Conservation (phyloP, 192 early-diverging fungal species). For the Haplosporangium gracile region DNA sequence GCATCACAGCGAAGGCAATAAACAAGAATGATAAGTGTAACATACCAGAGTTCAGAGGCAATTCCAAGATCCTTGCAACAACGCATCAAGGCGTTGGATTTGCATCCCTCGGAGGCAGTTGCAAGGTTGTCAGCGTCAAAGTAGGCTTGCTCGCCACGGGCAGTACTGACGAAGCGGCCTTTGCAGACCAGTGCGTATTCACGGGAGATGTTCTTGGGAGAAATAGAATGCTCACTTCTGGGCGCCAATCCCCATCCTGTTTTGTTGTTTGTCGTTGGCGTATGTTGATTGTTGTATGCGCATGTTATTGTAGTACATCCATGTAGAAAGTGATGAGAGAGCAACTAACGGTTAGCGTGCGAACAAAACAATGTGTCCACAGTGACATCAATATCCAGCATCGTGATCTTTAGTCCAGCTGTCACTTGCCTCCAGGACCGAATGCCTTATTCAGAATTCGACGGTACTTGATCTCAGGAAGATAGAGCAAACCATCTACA, state of each 20-base stretch:
- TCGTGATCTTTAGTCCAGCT: background rate
- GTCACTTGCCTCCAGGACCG: slow-evolving; percentile 83
- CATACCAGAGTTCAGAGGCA: slow-evolving; percentile 89
- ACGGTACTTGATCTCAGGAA: slow-evolving; percentile 98
- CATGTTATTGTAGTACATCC: background rate
- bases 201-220: slow-evolving; percentile 81
- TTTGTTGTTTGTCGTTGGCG: background rate
- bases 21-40: background rate
- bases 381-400: background rate
- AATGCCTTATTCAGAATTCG: slow-evolving; percentile 95
- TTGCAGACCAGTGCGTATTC: slow-evolving; percentile 93
- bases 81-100: slow-evolving; percentile 94
- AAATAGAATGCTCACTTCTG: slow-evolving; percentile 88
- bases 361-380: background rate
- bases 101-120: slow-evolving; percentile 89
- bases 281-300: background rate
- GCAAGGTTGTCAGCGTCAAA: slow-evolving; percentile 82
- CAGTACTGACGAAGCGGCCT: slow-evolving; percentile 90
- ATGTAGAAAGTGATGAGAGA: background rate
- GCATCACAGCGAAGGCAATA: no score
- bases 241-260: slow-evolving; percentile 87
- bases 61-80: slow-evolving; percentile 98
- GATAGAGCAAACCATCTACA: slow-evolving; percentile 91
- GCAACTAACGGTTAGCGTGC: background rate
- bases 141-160: slow-evolving; percentile 95